A percentile compares a stretch with the other conserved stretches of the same genome.
Evolutionary conservation across 768 basidiomycete species (phyloP).

Genomic region (Lactifluus rugatus): DNA sequence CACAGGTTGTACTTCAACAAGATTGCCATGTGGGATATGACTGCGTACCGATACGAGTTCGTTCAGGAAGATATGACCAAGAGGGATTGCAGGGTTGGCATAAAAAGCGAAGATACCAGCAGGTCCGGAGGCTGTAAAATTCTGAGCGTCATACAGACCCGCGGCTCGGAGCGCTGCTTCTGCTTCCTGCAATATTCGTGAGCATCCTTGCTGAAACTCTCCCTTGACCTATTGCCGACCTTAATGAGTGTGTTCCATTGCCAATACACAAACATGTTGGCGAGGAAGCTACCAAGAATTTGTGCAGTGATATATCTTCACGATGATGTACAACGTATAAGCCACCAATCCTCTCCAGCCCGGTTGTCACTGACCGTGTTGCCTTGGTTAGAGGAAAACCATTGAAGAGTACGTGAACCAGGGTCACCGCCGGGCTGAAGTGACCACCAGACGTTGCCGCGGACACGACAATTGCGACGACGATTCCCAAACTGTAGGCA

Average conservation of each 20-base stretch:
- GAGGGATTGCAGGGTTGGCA: slow-evolving; percentile 25
- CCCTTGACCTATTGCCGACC: slow-evolving; percentile 5
- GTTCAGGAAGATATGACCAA: slow-evolving; percentile 30
- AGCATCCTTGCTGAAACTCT: background rate
- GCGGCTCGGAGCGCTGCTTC: slow-evolving; percentile 27
- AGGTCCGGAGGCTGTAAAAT: slow-evolving; percentile 30
- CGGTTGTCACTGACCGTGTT: slow-evolving; percentile 30
- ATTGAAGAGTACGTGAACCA: slow-evolving; percentile 41
- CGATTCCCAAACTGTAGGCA: slow-evolving; percentile 32
- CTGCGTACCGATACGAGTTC: slow-evolving; percentile 31
- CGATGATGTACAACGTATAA: background rate
- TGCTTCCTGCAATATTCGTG: slow-evolving; percentile 7
- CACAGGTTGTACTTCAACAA: background rate
- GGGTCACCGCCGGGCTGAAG: slow-evolving; percentile 48
- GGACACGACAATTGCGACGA: slow-evolving; percentile 29
- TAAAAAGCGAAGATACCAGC: slow-evolving; percentile 34
- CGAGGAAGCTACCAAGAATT: slow-evolving; percentile 27
- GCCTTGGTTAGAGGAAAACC: slow-evolving; percentile 47
- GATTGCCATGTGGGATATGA: background rate
- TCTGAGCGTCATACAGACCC: slow-evolving; percentile 24
- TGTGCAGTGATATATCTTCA: slow-evolving; percentile 27
- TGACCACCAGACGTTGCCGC: slow-evolving; percentile 32
- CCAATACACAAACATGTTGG: slow-evolving; percentile 24
- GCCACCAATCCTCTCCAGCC: background rate
- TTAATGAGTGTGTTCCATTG: slow-evolving; percentile 21